Conservation (phyloP, 352 stramenopile genomes). For the Ophiocytium majus region DNA sequence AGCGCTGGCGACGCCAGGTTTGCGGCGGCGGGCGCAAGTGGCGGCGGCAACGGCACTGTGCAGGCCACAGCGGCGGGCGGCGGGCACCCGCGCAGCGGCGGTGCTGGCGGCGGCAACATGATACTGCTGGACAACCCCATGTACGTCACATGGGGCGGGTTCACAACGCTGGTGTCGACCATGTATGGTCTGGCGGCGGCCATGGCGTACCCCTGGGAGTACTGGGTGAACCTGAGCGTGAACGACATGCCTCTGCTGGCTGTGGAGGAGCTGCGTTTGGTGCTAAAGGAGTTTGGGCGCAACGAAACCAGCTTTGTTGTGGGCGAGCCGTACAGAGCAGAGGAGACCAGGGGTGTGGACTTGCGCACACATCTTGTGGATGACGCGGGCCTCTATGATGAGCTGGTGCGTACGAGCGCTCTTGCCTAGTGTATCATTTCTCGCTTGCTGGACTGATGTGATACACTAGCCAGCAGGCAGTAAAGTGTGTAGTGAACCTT, state of each 20-base stretch:
- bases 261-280: not conserved
- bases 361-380: not conserved
- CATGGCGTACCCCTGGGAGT: constrained; percentile 44
- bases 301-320: not conserved
- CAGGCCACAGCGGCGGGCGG: no score
- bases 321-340: not conserved
- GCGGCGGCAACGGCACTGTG: no score
- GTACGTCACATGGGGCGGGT: constrained; percentile 16
- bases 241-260: constrained; percentile 38
- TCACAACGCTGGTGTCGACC: constrained; percentile 44
- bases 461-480: no score
- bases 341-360: not conserved
- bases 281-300: not conserved
- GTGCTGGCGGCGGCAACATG: not conserved
- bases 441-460: no score
- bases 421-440: no score
- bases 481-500: no score
- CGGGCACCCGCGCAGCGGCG: no score
- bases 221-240: constrained; percentile 46
- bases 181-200: constrained; percentile 42
- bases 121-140: not conserved
- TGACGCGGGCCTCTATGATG: not conserved
- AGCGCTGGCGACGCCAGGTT: no score
- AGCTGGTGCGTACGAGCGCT: not conserved
- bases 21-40: no score